A percentile compares a stretch with the other conserved stretches of the same genome.
phyloP scores from a whole-genome alignment of 2,329 filamentous ascomycete species.

The Nemania sp. region DNA sequence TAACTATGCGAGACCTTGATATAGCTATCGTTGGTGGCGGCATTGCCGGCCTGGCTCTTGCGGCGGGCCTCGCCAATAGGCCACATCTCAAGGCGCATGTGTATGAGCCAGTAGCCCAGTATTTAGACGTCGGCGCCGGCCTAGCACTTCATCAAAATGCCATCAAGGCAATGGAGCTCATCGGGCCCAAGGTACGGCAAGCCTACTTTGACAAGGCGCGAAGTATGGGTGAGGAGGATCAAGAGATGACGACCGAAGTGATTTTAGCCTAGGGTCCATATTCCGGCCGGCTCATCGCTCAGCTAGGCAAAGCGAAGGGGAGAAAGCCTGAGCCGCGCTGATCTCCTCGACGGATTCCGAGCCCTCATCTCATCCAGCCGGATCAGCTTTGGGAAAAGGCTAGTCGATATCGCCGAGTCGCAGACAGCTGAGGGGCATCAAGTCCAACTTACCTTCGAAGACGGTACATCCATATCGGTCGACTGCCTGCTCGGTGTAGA shows the following conservation, averaged over 20 bases:
- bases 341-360: slow-evolving; percentile 49
- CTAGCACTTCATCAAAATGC: slow-evolving; percentile 56
- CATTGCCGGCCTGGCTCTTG: slow-evolving; percentile 54
- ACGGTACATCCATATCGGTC: slow-evolving; percentile 43
- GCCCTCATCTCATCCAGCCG: slow-evolving; percentile 42
- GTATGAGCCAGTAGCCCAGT: slow-evolving; percentile 52
- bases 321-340: slow-evolving; percentile 52
- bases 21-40: slow-evolving; percentile 50
- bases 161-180: slow-evolving; percentile 51
- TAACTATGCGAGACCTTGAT: slow-evolving; percentile 37
- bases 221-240: slow-evolving; percentile 49
- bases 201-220: slow-evolving; percentile 51
- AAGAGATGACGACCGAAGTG: slow-evolving; percentile 51
- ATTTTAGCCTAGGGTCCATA: slow-evolving; percentile 49
- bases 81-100: slow-evolving; percentile 52
- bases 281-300: slow-evolving; percentile 45
- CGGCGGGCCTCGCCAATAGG: slow-evolving; percentile 52
- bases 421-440: slow-evolving; percentile 6
- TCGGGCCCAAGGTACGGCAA: slow-evolving; percentile 51
- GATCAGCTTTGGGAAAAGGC: slow-evolving; percentile 47
- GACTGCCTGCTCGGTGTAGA: slow-evolving; percentile 54
- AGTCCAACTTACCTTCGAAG: slow-evolving; percentile 45
- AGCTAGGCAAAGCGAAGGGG: slow-evolving; percentile 52
- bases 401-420: slow-evolving; percentile 39
- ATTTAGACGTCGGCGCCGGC: slow-evolving; percentile 54